Percentiles rank a stretch among this genome's conserved stretches.
phyloP scores from a whole-genome alignment of 345 rosid genomes.

The Hibiscus syriacus region DNA sequence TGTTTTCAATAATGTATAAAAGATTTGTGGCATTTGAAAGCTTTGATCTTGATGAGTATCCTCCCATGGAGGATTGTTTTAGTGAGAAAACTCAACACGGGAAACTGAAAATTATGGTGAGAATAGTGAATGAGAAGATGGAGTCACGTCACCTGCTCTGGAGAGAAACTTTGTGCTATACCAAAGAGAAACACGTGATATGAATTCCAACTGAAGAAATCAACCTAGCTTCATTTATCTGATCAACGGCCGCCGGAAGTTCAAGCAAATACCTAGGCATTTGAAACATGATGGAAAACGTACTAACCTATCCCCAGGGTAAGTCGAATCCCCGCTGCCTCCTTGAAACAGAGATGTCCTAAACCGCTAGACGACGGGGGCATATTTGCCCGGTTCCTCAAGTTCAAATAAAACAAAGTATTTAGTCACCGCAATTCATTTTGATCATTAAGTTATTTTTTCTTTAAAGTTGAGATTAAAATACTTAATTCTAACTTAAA shows the following conservation, averaged over 20 bases:
- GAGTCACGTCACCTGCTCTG: not conserved
- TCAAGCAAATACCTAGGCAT: too few species aligned
- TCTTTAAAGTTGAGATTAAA: too few species aligned
- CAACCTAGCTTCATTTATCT: not conserved
- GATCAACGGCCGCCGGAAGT: not conserved
- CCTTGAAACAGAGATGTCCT: too few species aligned
- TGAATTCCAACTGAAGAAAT: not conserved
- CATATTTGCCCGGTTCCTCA: too few species aligned
- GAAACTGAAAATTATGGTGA: not conserved
- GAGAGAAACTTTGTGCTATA: not conserved
- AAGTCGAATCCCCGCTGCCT: too few species aligned
- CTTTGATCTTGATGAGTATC: not conserved
- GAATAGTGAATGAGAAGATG: not conserved
- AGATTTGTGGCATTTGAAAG: not conserved
- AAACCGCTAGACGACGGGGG: too few species aligned
- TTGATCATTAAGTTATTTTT: too few species aligned
- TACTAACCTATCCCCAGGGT: too few species aligned
- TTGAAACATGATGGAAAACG: too few species aligned
- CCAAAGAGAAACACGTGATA: not conserved
- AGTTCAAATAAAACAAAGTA: too few species aligned
- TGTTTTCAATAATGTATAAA: not conserved
- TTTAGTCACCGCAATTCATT: too few species aligned
- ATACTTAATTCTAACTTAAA: too few species aligned
- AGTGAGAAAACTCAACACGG: not conserved
- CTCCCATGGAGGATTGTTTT: not conserved